phyloP scores from a whole-genome alignment of 2,329 filamentous ascomycete genomes.

The Coleophoma eucalyptorum region DNA sequence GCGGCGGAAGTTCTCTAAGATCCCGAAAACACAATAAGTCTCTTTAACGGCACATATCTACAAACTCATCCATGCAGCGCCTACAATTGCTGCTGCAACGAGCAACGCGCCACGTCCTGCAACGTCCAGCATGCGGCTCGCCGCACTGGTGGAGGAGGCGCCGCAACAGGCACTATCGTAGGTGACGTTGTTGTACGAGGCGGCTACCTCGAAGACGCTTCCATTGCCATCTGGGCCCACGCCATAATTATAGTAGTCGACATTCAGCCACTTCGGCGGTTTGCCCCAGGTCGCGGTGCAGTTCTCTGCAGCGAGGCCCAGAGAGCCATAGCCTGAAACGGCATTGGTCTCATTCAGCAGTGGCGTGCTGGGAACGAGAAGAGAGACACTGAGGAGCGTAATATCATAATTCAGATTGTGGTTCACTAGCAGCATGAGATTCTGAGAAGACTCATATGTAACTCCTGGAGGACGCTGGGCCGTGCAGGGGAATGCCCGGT shows the following conservation, averaged over 20 bases:
- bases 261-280: slow-evolving; percentile 74
- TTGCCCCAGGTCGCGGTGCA: slow-evolving; percentile 61
- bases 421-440: slow-evolving; percentile 78
- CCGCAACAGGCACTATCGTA: slow-evolving; percentile 61
- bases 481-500: slow-evolving; percentile 69
- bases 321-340: slow-evolving; percentile 57
- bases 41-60: background rate
- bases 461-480: slow-evolving; percentile 73
- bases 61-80: background rate
- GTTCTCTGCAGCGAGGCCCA: slow-evolving; percentile 60
- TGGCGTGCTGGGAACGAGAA: slow-evolving; percentile 70
- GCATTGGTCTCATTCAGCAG: slow-evolving; percentile 71
- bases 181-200: slow-evolving; percentile 67
- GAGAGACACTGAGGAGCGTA: slow-evolving; percentile 54
- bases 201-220: slow-evolving; percentile 74
- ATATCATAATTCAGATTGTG: slow-evolving; percentile 87
- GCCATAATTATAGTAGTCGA: slow-evolving; percentile 74
- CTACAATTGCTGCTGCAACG: background rate
- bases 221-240: slow-evolving; percentile 39
- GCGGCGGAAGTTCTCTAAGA: background rate
- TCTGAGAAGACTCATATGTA: slow-evolving; percentile 42
- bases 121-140: slow-evolving; percentile 9
- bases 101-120: slow-evolving; percentile 5
- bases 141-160: slow-evolving; percentile 21
- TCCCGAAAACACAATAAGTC: background rate